These are phyloP conservation scores for Pyrenophora tritici-repentis DNA, from an alignment of 2,329 filamentous ascomycete species.

Conservation along the genomic window DNA sequence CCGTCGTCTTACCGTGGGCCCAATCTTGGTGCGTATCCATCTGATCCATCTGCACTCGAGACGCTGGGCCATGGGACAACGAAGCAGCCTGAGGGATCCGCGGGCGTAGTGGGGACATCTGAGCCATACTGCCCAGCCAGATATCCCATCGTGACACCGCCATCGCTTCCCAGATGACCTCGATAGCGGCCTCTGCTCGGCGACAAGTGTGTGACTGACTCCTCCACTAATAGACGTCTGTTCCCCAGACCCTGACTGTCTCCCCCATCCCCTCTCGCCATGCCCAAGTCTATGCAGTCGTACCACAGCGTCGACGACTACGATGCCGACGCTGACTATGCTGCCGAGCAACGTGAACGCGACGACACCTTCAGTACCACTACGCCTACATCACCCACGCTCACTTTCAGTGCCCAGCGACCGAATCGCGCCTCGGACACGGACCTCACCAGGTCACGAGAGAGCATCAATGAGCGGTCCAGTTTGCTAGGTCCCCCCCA, in stretches of 20 bases:
- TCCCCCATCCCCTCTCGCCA: constrained; percentile 21
- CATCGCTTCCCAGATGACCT: constrained; percentile 34
- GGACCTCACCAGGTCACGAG: constrained; percentile 38
- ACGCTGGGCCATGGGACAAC: neutral
- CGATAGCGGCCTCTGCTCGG: constrained; percentile 17
- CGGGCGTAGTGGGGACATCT: constrained; percentile 7
- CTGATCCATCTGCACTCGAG: neutral
- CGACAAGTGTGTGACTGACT: constrained; percentile 15
- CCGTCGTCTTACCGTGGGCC: neutral
- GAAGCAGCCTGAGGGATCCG: constrained; percentile 9
- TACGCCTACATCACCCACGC: constrained; percentile 42
- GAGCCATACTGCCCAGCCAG: constrained; percentile 16
- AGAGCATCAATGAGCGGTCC: constrained; percentile 53
- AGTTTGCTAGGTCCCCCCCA: constrained; percentile 51
- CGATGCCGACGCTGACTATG: constrained; percentile 44
- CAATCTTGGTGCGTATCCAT: neutral
- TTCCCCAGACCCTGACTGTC: constrained; percentile 9
- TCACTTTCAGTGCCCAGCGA: constrained; percentile 35
- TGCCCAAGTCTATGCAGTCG: constrained; percentile 45
- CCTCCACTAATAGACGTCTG: constrained; percentile 15
- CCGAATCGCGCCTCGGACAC: constrained; percentile 42
- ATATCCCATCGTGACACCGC: constrained; percentile 28
- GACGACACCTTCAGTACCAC: constrained; percentile 41
- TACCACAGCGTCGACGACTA: constrained; percentile 43
- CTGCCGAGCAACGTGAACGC: constrained; percentile 36